Evolutionary conservation across 495 filamentous ascomycete species (phyloP).

Genomic region (Lepraria neglecta): DNA sequence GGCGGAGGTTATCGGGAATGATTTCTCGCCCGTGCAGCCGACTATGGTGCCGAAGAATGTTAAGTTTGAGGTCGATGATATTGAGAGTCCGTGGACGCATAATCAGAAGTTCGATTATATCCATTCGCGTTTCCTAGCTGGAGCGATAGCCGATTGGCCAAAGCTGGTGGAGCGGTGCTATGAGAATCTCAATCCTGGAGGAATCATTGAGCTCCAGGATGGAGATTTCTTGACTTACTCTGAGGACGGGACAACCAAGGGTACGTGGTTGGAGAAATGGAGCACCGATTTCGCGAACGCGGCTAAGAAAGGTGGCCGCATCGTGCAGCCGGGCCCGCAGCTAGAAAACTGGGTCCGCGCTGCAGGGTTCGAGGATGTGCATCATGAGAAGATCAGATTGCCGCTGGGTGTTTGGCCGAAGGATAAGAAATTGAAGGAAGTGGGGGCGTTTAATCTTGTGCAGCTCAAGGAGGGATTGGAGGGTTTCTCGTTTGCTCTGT

Average conservation of each 20-base stretch:
- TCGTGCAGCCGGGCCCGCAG: slow-evolving; percentile 18
- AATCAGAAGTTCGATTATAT: slow-evolving; percentile 48
- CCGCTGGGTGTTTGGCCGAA: slow-evolving; percentile 33
- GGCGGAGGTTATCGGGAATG: slow-evolving; percentile 40
- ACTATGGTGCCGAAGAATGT: slow-evolving; percentile 50
- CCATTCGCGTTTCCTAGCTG: slow-evolving; percentile 43
- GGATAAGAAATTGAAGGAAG: slow-evolving; percentile 26
- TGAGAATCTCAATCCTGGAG: slow-evolving; percentile 30
- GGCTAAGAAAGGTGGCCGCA: slow-evolving; percentile 10
- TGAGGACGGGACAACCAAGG: slow-evolving; percentile 26
- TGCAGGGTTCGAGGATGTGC: slow-evolving; percentile 30
- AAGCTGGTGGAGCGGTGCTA: slow-evolving; percentile 33
- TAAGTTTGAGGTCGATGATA: slow-evolving; percentile 58
- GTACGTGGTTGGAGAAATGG: slow-evolving; percentile 17
- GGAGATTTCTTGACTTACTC: slow-evolving; percentile 29
- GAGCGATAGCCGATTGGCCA: slow-evolving; percentile 47
- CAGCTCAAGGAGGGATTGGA: slow-evolving; percentile 41
- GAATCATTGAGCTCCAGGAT: slow-evolving; percentile 32
- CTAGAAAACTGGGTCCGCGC: slow-evolving; percentile 24
- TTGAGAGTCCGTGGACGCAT: slow-evolving; percentile 43
- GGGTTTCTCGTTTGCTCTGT: slow-evolving; percentile 41
- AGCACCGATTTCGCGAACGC: slow-evolving; percentile 8
- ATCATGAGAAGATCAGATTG: slow-evolving; percentile 19
- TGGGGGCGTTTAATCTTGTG: slow-evolving; percentile 32
- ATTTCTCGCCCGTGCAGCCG: slow-evolving; percentile 46